Percentiles rank a stretch among this genome's conserved stretches.
phyloP scores from a whole-genome alignment of 2,329 filamentous ascomycete genomes.

The Elsinoe perseae region DNA sequence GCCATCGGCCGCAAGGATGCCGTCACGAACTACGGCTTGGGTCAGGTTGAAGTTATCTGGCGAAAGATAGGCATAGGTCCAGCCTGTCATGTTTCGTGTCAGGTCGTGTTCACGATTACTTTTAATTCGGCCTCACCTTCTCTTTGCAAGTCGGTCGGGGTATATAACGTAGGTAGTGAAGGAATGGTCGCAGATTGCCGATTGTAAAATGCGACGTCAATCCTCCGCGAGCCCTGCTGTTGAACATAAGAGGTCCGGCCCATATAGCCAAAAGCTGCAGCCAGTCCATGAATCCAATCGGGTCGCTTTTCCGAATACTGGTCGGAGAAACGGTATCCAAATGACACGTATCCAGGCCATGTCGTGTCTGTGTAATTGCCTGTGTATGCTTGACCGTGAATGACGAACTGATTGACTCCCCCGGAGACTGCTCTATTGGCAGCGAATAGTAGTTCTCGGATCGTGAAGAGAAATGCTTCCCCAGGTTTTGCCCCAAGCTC shows the following conservation, averaged over 20 bases:
- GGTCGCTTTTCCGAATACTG: conserved; percentile 36
- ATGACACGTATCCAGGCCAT: conserved; percentile 43
- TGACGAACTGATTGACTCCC: conserved; percentile 38
- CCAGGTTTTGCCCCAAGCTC: conserved; percentile 28
- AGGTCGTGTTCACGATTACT: too few relatives aligned
- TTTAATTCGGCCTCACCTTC: conserved; percentile 18
- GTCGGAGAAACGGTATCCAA: conserved; percentile 38
- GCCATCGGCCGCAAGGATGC: conserved; percentile 33
- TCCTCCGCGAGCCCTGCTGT: conserved; percentile 34
- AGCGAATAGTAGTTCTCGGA: conserved; percentile 30
- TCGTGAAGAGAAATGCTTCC: conserved; percentile 25
- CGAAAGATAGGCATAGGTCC: conserved; percentile 39
- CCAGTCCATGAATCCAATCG: conserved; percentile 33
- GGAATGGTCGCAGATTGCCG: conserved; percentile 21
- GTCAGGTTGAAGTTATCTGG: conserved; percentile 39
- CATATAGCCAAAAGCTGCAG: conserved; percentile 33
- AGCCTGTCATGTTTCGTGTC: conserved; percentile 31
- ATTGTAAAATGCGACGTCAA: conserved; percentile 37
- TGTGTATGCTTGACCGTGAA: conserved; percentile 39
- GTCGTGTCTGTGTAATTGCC: conserved; percentile 41
- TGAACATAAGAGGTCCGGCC: conserved; percentile 34
- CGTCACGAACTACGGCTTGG: conserved; percentile 32
- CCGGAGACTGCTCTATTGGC: conserved; percentile 36
- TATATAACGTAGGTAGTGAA: conserved; percentile 19
- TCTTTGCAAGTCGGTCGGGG: conserved; percentile 23